Evolutionary conservation across 192 early-diverging fungal species (phyloP).

Genomic region (Thamnidium elegans): DNA sequence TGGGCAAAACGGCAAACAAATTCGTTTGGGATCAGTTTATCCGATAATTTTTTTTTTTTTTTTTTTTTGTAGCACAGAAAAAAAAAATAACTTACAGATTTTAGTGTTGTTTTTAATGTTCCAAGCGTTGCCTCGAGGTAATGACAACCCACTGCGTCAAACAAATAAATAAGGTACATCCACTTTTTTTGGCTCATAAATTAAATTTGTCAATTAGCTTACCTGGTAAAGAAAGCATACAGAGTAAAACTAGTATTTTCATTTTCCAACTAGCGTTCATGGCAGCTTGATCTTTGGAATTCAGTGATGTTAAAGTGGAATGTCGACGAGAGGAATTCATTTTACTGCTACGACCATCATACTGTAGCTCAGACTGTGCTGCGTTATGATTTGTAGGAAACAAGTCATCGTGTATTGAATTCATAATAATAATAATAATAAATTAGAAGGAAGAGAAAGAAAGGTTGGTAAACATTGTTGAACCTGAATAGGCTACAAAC

Average conservation of each 20-base stretch:
- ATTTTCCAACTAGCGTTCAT: slow-evolving; percentile 10
- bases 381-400: no score
- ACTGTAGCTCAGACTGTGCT: no score
- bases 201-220: background rate
- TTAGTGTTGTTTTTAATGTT: slow-evolving; percentile 25
- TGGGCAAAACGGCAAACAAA: slow-evolving; percentile 6
- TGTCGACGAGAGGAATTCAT: no score
- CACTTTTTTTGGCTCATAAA: background rate
- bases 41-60: background rate
- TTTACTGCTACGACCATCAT: no score
- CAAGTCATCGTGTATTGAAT: no score
- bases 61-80: background rate
- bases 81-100: slow-evolving; percentile 20
- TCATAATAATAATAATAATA: no score
- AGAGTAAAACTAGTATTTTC: slow-evolving; percentile 14
- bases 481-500: no score
- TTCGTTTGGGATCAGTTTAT: background rate
- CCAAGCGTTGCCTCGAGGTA: slow-evolving; percentile 25
- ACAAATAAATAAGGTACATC: background rate
- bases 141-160: slow-evolving; percentile 22
- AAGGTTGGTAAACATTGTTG: no score
- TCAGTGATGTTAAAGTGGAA: background rate
- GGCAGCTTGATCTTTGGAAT: background rate
- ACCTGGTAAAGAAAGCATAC: slow-evolving; percentile 28
- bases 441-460: no score